These are phyloP conservation scores for Lachancea nothofagi DNA, from an alignment of 805 yeast genomes.

Conservation along the genomic window DNA sequence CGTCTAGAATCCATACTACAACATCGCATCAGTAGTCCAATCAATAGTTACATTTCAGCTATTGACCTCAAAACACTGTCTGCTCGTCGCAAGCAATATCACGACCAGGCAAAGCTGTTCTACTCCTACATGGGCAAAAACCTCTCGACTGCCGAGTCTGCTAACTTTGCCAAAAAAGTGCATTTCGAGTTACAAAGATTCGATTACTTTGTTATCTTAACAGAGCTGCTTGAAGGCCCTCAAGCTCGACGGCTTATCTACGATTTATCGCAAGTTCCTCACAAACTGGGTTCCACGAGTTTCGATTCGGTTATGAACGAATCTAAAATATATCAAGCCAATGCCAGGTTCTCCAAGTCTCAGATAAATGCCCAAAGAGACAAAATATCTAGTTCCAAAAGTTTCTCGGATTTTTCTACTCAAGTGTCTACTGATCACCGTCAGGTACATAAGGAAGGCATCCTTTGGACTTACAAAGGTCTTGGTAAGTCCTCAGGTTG, in stretches of 20 bases:
- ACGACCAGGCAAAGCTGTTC: constrained; percentile 13
- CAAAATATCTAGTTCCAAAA: constrained; percentile 2
- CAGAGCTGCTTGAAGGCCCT: constrained; percentile 5
- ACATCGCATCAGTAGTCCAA: background rate
- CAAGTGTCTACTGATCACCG: background rate
- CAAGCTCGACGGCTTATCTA: constrained; percentile 2
- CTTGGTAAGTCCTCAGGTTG: constrained; percentile 38
- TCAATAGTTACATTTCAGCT: background rate
- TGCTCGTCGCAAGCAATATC: constrained; percentile 13
- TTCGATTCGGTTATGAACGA: constrained; percentile 1
- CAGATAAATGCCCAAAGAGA: constrained; percentile 1
- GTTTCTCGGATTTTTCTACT: constrained; percentile 7
- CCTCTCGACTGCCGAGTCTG: constrained; percentile 6
- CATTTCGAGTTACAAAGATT: constrained; percentile 16
- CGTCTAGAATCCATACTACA: background rate
- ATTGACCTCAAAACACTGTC: constrained; percentile 2
- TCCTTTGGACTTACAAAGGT: constrained; percentile 54
- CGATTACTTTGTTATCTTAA: constrained; percentile 13
- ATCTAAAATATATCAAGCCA: constrained; percentile 2
- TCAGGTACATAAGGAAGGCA: constrained; percentile 34
- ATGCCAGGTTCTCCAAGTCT: constrained; percentile 3
- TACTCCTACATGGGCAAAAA: constrained; percentile 13
- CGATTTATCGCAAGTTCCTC: constrained; percentile 3
- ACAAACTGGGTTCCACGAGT: background rate
- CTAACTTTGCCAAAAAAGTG: constrained; percentile 9